Percentiles rank a stretch among this genome's conserved stretches.
Conservation (phyloP, 2,329 filamentous ascomycete species). For the Knufia petricola region DNA sequence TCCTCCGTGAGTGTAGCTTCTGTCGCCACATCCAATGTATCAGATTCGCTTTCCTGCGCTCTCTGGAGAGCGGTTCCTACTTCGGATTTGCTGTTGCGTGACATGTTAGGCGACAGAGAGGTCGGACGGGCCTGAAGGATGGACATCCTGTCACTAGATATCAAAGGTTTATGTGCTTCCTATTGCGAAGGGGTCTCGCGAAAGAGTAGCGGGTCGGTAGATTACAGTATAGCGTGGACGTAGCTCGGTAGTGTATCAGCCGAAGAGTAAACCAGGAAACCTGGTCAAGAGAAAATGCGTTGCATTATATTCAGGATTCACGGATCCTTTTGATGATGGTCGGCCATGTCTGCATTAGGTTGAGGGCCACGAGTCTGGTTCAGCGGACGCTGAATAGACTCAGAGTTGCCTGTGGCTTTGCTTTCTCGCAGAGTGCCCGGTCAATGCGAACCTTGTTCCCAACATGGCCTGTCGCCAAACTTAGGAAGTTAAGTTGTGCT, state of each 20-base stretch:
- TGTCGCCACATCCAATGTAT: conserved; percentile 52
- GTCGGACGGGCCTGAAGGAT: neutral
- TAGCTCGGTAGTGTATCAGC: neutral
- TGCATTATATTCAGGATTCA: neutral
- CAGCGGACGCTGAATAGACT: neutral
- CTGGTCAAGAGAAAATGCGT: neutral
- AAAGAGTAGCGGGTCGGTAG: neutral
- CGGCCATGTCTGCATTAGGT: neutral
- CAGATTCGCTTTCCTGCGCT: conserved; percentile 63
- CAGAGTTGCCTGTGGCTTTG: neutral
- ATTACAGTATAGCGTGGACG: neutral
- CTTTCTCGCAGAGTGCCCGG: neutral
- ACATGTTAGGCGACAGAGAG: conserved; percentile 13
- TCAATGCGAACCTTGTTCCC: neutral
- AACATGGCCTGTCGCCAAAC: neutral
- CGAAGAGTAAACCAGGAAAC: neutral
- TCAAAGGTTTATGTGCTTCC: neutral
- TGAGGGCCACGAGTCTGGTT: neutral
- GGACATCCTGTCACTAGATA: neutral
- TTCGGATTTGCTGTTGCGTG: conserved; percentile 29
- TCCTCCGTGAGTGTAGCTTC: conserved; percentile 56
- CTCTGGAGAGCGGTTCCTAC: conserved; percentile 64
- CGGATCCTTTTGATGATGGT: neutral
- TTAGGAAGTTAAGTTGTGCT: neutral
- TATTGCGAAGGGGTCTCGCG: no score